Base-by-base conservation (phyloP, 352 stramenopile genomes). In the Phytophthora tentaculata region DNA sequence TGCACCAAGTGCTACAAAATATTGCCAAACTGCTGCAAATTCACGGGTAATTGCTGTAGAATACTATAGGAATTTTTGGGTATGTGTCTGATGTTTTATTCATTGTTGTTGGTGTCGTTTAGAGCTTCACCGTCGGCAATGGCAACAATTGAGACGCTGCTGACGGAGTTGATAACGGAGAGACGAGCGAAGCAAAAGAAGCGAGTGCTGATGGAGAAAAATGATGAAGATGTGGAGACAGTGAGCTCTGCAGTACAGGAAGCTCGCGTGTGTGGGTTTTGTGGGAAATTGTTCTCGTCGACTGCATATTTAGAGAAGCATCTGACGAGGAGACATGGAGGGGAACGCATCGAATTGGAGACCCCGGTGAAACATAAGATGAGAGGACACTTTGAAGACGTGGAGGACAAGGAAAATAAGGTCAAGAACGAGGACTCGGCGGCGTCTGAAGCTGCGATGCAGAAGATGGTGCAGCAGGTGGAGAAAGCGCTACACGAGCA, bases 1-100 rank as follows among this genome's bases (percentile, higher is more conserved):
- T 94, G 26, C 83, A 91, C n/a, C 81, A 90, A 53, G 77, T 91
- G 67, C 70, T 94, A 29, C 83, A 91, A 55, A 90, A 79, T 61
- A 86, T 92, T 61, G 80, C 83, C 32, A 91, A 89, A 44, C 60
- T 94, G 24, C 57, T 94, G 60, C 80, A 92, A 57, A 77, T 89
- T 35, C 79, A 90, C 64, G 81, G 85, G 83, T 91, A 67, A 8
- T 52, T 59, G 1, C 17, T 50, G 3, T 61, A 9, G 19, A n/a
- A 20, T 35, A 58, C 66, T 44, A 58, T 24, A 14, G 17, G 3
- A 19, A 13, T 37, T 55, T 61, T 24, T 43, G 9, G 55, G 20
- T 16, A 19, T 16, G 26, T 17, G 48, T 6, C 23, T 35, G 24
- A 54, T 54, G 17, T 39, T 20, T 41, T 17, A 3, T 52, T 45